Percentiles rank a stretch among this genome's conserved stretches.
Conservation (phyloP, 805 yeast species). For the Zygotorulaspora chibaensis region DNA sequence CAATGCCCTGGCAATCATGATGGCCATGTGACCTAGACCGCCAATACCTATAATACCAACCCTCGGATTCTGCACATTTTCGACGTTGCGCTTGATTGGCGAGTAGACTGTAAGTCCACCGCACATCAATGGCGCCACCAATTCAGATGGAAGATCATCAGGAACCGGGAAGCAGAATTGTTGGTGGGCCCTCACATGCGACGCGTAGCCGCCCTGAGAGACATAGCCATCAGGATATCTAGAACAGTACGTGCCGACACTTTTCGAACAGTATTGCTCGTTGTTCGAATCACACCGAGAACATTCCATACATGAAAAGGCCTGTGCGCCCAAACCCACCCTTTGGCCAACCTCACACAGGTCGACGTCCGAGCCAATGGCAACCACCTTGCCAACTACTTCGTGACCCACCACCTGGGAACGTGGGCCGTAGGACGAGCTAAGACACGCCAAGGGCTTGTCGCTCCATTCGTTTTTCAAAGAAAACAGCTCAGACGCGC, state of each 20-base stretch:
- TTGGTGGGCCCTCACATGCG: slow-evolving; percentile 16
- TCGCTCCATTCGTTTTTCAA: slow-evolving; percentile 26
- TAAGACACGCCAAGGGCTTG: slow-evolving; percentile 11
- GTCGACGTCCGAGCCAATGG: slow-evolving; percentile 53
- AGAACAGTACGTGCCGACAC: slow-evolving; percentile 46
- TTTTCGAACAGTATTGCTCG: slow-evolving; percentile 52
- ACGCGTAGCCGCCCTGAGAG: slow-evolving; percentile 29
- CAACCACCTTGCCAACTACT: slow-evolving; percentile 55
- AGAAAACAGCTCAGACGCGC: slow-evolving; percentile 52
- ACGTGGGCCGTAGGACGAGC: slow-evolving; percentile 13
- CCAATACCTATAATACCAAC: slow-evolving; percentile 46
- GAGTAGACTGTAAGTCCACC: slow-evolving; percentile 54
- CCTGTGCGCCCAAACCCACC: slow-evolving; percentile 78
- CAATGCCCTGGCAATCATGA: slow-evolving; percentile 46
- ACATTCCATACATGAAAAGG: slow-evolving; percentile 58
- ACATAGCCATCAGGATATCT: slow-evolving; percentile 31
- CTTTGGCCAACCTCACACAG: slow-evolving; percentile 61
- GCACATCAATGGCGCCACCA: slow-evolving; percentile 52
- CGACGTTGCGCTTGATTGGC: slow-evolving; percentile 37
- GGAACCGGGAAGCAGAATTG: slow-evolving; percentile 48
- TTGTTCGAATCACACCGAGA: slow-evolving; percentile 50
- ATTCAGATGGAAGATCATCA: slow-evolving; percentile 38
- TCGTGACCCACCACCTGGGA: slow-evolving; percentile 65
- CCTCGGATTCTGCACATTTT: slow-evolving; percentile 35
- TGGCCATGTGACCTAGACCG: slow-evolving; percentile 46